phyloP scores from a whole-genome alignment of 2,329 filamentous ascomycete genomes.

The Mollisia scopiformis region DNA sequence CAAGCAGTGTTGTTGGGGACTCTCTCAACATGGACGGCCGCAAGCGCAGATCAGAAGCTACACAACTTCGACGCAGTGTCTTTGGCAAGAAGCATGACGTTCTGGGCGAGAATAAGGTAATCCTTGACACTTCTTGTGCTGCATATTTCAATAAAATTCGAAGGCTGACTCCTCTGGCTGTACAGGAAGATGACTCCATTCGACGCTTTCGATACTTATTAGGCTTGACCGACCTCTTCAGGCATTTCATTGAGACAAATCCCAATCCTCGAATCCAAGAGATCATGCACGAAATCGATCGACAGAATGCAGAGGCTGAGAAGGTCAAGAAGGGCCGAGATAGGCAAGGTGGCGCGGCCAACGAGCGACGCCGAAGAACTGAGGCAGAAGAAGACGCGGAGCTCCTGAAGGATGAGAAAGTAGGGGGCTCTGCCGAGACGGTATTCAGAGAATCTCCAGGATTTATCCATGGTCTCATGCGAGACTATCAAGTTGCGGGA shows the following conservation, averaged over 20 bases:
- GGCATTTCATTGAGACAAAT: constrained; percentile 98
- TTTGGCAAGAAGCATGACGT: constrained; percentile 94
- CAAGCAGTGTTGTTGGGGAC: constrained; percentile 86
- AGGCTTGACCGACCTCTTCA: constrained; percentile 93
- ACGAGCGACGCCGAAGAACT: constrained; percentile 80
- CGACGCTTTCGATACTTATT: constrained; percentile 92
- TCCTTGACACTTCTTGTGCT: constrained; percentile 15
- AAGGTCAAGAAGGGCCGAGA: constrained; percentile 72
- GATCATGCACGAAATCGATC: constrained; percentile 92
- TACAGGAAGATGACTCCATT: constrained; percentile 90
- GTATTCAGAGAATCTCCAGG: constrained; percentile 92
- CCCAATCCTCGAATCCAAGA: constrained; percentile 93
- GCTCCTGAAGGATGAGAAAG: constrained; percentile 82
- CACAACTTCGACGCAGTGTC: constrained; percentile 87
- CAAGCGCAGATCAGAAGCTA: constrained; percentile 83
- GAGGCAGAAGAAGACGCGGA: constrained; percentile 98
- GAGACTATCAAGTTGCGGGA: constrained; percentile 94
- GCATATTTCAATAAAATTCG: no score
- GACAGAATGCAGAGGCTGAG: constrained; percentile 78
- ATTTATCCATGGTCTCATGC: constrained; percentile 88
- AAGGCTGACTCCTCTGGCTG: neutral
- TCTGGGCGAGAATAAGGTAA: constrained; percentile 88
- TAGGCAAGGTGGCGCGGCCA: constrained; percentile 83
- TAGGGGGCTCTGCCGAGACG: constrained; percentile 81
- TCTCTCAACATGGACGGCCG: constrained; percentile 69